Conservation (phyloP, 2,329 filamentous ascomycete genomes). For the Aspergillus chevalieri region DNA sequence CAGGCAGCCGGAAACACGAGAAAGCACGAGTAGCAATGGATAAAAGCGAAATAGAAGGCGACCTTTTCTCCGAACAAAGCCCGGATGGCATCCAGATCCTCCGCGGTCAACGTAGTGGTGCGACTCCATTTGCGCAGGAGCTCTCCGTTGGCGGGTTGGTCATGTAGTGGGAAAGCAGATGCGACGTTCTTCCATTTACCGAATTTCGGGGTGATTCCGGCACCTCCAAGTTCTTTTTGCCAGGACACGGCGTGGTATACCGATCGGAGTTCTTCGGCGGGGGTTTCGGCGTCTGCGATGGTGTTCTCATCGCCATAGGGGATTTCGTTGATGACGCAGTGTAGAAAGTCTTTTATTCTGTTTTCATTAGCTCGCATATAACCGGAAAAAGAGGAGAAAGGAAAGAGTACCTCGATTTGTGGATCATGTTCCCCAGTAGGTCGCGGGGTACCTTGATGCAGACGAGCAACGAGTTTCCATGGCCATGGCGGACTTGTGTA, state of each 20-base stretch:
- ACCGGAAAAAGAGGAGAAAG: background rate
- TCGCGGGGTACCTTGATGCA: slow-evolving; percentile 76
- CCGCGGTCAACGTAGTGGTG: slow-evolving; percentile 55
- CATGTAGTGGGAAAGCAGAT: slow-evolving; percentile 64
- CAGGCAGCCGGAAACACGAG: slow-evolving; percentile 74
- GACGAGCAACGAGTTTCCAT: slow-evolving; percentile 67
- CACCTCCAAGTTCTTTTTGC: slow-evolving; percentile 67
- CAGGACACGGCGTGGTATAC: slow-evolving; percentile 80
- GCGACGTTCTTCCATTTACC: slow-evolving; percentile 65
- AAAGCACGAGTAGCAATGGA: slow-evolving; percentile 84
- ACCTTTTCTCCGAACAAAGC: slow-evolving; percentile 77
- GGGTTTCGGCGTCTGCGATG: slow-evolving; percentile 72
- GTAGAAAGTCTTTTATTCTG: slow-evolving; percentile 88
- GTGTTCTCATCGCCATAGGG: slow-evolving; percentile 66
- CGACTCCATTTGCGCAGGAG: slow-evolving; percentile 70
- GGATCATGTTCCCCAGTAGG: slow-evolving; percentile 72
- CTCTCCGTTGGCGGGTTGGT: slow-evolving; percentile 65
- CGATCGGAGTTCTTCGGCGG: slow-evolving; percentile 80
- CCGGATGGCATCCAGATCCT: slow-evolving; percentile 69
- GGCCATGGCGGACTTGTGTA: slow-evolving; percentile 78
- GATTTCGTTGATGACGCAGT: slow-evolving; percentile 72
- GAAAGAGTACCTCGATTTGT: slow-evolving; percentile 63
- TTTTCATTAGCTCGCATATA: background rate
- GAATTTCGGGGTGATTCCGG: slow-evolving; percentile 64
- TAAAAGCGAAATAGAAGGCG: slow-evolving; percentile 92